These are phyloP conservation scores for Ajuga chamaepitys DNA, from an alignment of 257 asterid species.

Conservation along the genomic window DNA sequence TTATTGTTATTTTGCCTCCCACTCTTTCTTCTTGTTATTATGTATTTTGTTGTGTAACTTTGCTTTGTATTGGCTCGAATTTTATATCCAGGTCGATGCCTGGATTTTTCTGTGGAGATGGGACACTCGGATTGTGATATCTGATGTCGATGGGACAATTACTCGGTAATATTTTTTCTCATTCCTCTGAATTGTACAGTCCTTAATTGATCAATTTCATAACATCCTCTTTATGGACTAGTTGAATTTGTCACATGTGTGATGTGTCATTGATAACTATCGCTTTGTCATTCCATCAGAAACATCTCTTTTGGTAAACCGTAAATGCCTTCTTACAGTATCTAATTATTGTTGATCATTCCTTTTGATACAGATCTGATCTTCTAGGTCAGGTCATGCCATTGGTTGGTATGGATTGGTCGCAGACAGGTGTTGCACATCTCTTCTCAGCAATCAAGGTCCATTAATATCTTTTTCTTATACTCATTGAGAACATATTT, in stretches of 20 bases:
- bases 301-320: background rate
- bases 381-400: conserved; percentile 98
- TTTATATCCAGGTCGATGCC: conserved; percentile 73
- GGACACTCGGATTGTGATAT: conserved; percentile 79
- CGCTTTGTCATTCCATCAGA: background rate
- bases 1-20: background rate
- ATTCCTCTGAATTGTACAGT: background rate
- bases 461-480: background rate
- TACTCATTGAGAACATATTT: background rate
- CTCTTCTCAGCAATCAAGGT: conserved; percentile 99
- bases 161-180: conserved; percentile 47
- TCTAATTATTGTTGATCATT: conserved; percentile 4
- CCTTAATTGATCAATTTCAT: background rate
- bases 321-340: background rate
- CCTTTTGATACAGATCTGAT: conserved; percentile 57
- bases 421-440: conserved; percentile 87
- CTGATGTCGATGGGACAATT: conserved; percentile 98
- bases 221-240: background rate
- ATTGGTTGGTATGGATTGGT: conserved; percentile 97
- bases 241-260: background rate
- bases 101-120: conserved; percentile 87
- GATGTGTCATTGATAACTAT: background rate
- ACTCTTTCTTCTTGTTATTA: background rate
- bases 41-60: background rate
- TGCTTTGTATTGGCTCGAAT: conserved; percentile 16